phyloP scores from a whole-genome alignment of 2,329 filamentous ascomycete genomes.

The Aspergillus sclerotialis region DNA sequence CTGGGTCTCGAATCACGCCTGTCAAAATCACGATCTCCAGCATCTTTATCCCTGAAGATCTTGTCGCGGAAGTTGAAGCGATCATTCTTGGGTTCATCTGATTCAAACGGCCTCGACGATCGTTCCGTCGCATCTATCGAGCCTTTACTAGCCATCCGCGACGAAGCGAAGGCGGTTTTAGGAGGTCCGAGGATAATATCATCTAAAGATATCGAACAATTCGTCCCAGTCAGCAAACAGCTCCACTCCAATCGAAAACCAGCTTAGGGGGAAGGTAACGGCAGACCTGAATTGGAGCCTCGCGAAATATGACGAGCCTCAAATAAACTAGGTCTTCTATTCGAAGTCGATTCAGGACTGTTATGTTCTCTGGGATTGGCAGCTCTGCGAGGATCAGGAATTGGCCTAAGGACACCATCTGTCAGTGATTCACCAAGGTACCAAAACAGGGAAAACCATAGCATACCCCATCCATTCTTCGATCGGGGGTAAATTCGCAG shows the following conservation, averaged over 20 bases:
- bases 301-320: conserved; percentile 40
- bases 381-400: conserved; percentile 36
- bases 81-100: conserved; percentile 52
- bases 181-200: conserved; percentile 82
- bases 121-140: conserved; percentile 40
- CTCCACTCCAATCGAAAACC: background rate
- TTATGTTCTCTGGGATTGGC: conserved; percentile 28
- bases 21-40: conserved; percentile 29
- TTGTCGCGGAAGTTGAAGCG: conserved; percentile 55
- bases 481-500: conserved; percentile 68
- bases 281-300: conserved; percentile 42
- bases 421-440: no score
- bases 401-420: conserved; percentile 35
- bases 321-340: conserved; percentile 35
- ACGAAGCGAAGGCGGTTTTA: conserved; percentile 75
- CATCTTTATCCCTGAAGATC: conserved; percentile 32
- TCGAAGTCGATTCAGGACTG: conserved; percentile 27
- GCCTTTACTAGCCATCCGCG: conserved; percentile 45
- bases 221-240: conserved; percentile 11
- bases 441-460: no score
- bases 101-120: conserved; percentile 42
- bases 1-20: conserved; percentile 30
- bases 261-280: conserved; percentile 6
- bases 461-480: conserved; percentile 96
- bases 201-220: conserved; percentile 56